phyloP scores from a whole-genome alignment of 352 stramenopile species.

The Pythium scleroteichum region DNA sequence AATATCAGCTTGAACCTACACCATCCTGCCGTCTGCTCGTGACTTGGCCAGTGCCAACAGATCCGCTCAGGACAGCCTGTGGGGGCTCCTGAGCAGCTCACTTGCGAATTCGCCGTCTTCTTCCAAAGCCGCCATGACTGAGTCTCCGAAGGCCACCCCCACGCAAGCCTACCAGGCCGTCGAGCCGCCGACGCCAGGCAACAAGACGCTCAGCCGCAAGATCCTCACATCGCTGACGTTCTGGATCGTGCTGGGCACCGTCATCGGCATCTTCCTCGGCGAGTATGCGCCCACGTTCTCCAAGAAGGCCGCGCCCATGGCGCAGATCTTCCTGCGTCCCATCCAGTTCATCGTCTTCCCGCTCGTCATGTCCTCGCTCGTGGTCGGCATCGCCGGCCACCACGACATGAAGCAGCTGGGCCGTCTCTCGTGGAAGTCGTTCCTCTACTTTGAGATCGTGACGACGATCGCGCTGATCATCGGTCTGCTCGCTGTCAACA shows the following conservation, averaged over 20 bases:
- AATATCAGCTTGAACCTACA: conserved; percentile 5
- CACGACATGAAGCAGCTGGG: conserved; percentile 65
- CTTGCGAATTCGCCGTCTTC: conserved; percentile 2
- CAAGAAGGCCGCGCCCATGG: conserved; percentile 49
- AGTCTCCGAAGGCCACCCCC: conserved; percentile 1
- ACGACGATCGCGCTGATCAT: conserved; percentile 50
- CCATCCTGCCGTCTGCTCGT: background rate
- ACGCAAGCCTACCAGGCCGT: conserved; percentile 32
- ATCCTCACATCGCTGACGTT: conserved; percentile 56
- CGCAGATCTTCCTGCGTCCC: conserved; percentile 59
- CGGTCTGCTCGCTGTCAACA: conserved; percentile 51
- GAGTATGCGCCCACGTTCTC: conserved; percentile 49
- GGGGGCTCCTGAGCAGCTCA: background rate
- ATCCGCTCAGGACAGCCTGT: background rate
- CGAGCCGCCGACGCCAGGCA: conserved; percentile 22
- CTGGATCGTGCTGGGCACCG: conserved; percentile 55
- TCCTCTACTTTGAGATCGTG: conserved; percentile 28
- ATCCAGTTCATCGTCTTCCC: conserved; percentile 34
- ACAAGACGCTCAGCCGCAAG: conserved; percentile 34
- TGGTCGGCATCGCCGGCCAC: conserved; percentile 59
- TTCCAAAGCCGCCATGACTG: background rate
- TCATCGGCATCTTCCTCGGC: conserved; percentile 50
- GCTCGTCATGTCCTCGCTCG: conserved; percentile 63
- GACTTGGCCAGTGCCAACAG: background rate
- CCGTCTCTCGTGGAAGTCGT: conserved; percentile 48